Conservation (phyloP, 805 yeast genomes). For the Zygoascus bituminiphila region DNA sequence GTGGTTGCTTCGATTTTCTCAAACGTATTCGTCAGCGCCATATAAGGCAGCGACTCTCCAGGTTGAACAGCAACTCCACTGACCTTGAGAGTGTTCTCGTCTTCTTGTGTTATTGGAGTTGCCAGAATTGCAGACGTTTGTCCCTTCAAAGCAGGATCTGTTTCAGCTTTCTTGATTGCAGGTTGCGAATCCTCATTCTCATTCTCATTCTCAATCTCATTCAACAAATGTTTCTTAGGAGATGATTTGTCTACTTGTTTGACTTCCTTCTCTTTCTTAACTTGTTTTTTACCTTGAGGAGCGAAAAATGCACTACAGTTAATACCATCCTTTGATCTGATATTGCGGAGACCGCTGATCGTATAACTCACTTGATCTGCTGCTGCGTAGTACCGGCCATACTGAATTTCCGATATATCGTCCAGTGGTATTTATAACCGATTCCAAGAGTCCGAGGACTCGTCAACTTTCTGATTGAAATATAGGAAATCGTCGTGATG, state of each 20-base stretch:
- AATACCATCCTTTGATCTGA: background rate
- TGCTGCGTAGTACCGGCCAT: slow-evolving; percentile 9
- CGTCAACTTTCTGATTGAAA: background rate
- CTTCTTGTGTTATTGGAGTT: background rate
- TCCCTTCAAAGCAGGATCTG: background rate
- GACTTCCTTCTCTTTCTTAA: background rate
- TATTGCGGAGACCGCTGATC: background rate
- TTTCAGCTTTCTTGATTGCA: background rate
- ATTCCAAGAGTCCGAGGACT: background rate
- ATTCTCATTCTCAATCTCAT: background rate
- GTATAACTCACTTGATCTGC: slow-evolving; percentile 11
- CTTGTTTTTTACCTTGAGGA: background rate
- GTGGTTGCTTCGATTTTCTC: slow-evolving; percentile 72
- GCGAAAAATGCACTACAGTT: slow-evolving; percentile 6
- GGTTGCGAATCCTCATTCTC: background rate
- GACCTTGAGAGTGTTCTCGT: background rate
- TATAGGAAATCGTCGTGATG: too few species aligned
- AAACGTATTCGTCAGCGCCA: slow-evolving; percentile 53
- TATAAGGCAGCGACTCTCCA: slow-evolving; percentile 28
- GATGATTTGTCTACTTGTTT: background rate
- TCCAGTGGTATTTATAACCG: background rate
- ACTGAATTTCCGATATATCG: background rate
- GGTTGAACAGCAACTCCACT: slow-evolving; percentile 1
- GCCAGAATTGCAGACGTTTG: background rate
- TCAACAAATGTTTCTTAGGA: background rate